These are phyloP conservation scores for Fragaria nilgerrensis DNA, from an alignment of 306 rosid species.

Conservation along the genomic window DNA sequence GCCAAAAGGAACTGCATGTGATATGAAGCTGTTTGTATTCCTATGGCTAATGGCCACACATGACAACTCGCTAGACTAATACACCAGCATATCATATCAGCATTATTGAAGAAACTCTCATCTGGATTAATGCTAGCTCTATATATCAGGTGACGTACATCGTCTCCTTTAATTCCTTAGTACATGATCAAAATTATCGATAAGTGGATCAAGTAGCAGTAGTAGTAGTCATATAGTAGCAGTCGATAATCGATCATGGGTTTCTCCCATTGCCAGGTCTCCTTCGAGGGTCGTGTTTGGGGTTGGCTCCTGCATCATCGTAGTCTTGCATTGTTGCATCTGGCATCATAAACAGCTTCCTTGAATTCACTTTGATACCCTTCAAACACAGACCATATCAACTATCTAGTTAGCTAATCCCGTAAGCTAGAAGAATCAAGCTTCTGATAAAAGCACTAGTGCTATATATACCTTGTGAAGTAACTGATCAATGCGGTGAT, in stretches of 20 bases:
- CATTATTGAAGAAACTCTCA: slow-evolving; percentile 32
- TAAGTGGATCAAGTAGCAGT: slow-evolving; percentile 1
- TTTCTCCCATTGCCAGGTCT: slow-evolving; percentile 56
- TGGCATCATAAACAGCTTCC: slow-evolving; percentile 46
- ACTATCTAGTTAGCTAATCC: neutral
- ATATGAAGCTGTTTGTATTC: neutral
- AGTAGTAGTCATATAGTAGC: neutral
- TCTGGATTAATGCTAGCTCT: slow-evolving; percentile 4
- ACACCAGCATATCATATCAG: slow-evolving; percentile 13
- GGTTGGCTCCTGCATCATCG: slow-evolving; percentile 60
- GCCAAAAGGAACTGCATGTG: slow-evolving; percentile 20
- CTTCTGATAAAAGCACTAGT: neutral
- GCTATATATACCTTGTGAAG: slow-evolving; percentile 43
- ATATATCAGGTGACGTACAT: slow-evolving; percentile 17
- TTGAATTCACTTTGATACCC: slow-evolving; percentile 35
- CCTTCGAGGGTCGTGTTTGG: slow-evolving; percentile 49
- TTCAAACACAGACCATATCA: slow-evolving; percentile 24
- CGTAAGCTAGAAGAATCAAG: neutral
- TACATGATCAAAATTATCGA: slow-evolving; percentile 33
- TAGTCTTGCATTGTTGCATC: slow-evolving; percentile 52
- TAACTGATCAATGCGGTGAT: slow-evolving; percentile 28
- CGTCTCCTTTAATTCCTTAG: slow-evolving; percentile 28
- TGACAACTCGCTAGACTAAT: slow-evolving; percentile 1
- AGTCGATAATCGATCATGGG: slow-evolving; percentile 29
- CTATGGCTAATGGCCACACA: slow-evolving; percentile 11